These are phyloP conservation scores for Cystobasidium slooffiae DNA, from an alignment of 1,284 basidiomycete genomes.

Conservation along the genomic window DNA sequence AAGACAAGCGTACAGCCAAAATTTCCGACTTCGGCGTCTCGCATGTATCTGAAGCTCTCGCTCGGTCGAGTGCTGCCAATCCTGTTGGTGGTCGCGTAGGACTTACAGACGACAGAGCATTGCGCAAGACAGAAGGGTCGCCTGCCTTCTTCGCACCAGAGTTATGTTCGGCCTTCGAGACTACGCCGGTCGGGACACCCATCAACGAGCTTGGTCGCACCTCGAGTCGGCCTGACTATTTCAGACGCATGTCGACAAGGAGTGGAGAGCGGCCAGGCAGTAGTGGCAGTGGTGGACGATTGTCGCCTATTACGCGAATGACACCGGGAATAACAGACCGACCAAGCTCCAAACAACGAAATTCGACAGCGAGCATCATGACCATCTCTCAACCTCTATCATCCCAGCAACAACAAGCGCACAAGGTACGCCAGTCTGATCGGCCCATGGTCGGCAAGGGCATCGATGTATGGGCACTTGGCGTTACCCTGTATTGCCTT, in stretches of 20 bases:
- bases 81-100: slow-evolving; percentile 61
- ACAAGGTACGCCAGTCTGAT: slow-evolving; percentile 50
- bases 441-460: slow-evolving; percentile 84
- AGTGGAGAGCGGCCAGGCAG: slow-evolving; percentile 16
- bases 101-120: slow-evolving; percentile 77
- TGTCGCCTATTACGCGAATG: slow-evolving; percentile 29
- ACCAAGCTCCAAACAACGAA: slow-evolving; percentile 11
- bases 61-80: slow-evolving; percentile 63
- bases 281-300: slow-evolving; percentile 7
- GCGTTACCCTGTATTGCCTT: slow-evolving; percentile 94
- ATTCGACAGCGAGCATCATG: slow-evolving; percentile 40
- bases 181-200: slow-evolving; percentile 46
- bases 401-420: slow-evolving; percentile 37
- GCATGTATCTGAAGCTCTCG: slow-evolving; percentile 86
- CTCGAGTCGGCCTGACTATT: slow-evolving; percentile 35
- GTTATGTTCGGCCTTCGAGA: slow-evolving; percentile 65
- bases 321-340: not conserved
- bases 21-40: slow-evolving; percentile 98
- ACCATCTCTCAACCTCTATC: slow-evolving; percentile 50
- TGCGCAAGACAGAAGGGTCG: slow-evolving; percentile 92
- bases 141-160: slow-evolving; percentile 98
- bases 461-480: slow-evolving; percentile 98
- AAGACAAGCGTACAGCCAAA: slow-evolving; percentile 80
- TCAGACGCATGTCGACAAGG: slow-evolving; percentile 16
- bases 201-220: slow-evolving; percentile 40